Evolutionary conservation across 192 early-diverging fungal species (phyloP).

Genomic region (Helicostylum pulchrum): DNA sequence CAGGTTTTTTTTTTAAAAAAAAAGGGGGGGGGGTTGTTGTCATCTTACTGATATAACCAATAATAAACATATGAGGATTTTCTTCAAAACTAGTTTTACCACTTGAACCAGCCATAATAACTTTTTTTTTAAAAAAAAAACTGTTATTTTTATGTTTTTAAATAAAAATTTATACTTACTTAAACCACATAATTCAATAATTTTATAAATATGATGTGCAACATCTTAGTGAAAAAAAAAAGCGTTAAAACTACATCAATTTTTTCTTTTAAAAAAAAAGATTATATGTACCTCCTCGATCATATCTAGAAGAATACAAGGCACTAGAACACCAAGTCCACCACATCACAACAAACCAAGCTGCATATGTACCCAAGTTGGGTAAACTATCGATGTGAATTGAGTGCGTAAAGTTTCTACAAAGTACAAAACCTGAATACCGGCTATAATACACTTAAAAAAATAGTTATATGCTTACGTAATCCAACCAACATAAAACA

Average conservation of each 20-base stretch:
- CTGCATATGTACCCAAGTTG: slow-evolving; percentile 34
- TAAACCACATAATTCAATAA: slow-evolving; percentile 29
- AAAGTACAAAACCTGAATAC: slow-evolving; percentile 2
- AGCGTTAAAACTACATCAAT: no score
- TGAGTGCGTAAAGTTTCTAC: slow-evolving; percentile 43
- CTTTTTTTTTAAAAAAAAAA: background rate
- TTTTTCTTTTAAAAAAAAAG: background rate
- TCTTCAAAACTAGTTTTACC: slow-evolving; percentile 4
- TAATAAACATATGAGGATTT: slow-evolving; percentile 22
- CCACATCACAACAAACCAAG: slow-evolving; percentile 40
- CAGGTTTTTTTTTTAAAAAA: no score
- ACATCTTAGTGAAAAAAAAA: slow-evolving; percentile 25
- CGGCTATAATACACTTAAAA: no score
- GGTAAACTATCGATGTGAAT: slow-evolving; percentile 37
- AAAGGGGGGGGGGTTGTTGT: no score
- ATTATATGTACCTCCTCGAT: slow-evolving; percentile 18
- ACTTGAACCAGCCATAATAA: slow-evolving; percentile 34
- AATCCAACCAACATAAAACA: slow-evolving; percentile 45
- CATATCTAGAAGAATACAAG: slow-evolving; percentile 36
- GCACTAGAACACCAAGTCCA: slow-evolving; percentile 40
- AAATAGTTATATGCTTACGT: slow-evolving; percentile 18
- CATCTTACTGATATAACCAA: slow-evolving; percentile 36
- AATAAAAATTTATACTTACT: background rate
- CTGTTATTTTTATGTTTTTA: no score
- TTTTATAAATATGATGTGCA: slow-evolving; percentile 37